A percentile compares a stretch with the other conserved stretches of the same genome.
Conservation (phyloP, 768 basidiomycete genomes). For the Agrocybe praecox region DNA sequence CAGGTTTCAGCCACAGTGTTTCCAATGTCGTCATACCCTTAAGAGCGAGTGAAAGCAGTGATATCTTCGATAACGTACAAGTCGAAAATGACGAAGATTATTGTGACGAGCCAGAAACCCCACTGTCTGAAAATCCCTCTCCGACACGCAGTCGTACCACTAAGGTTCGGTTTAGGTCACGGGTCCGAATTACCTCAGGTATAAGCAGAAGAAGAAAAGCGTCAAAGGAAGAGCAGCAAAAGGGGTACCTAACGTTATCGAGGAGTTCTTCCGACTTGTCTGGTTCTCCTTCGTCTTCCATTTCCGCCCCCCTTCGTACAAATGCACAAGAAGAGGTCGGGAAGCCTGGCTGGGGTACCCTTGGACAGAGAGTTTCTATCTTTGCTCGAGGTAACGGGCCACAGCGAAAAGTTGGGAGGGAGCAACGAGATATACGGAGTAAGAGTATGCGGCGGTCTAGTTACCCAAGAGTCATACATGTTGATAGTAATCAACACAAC, state of each 20-base stretch:
- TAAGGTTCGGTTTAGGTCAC: slow-evolving; percentile 68
- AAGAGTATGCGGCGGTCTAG: slow-evolving; percentile 5
- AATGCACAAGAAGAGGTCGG: slow-evolving; percentile 46
- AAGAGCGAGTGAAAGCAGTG: too few species aligned
- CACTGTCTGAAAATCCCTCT: slow-evolving; percentile 16
- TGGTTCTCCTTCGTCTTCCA: slow-evolving; percentile 75
- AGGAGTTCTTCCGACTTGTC: slow-evolving; percentile 47
- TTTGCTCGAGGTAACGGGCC: slow-evolving; percentile 29
- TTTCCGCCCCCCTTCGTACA: slow-evolving; percentile 77
- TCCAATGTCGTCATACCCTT: too few species aligned
- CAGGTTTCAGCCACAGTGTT: too few species aligned
- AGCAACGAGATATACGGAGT: slow-evolving; percentile 9
- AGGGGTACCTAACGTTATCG: slow-evolving; percentile 18
- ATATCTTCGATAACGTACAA: too few species aligned
- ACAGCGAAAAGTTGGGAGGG: slow-evolving; percentile 17
- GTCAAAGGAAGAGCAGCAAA: slow-evolving; percentile 12
- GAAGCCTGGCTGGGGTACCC: slow-evolving; percentile 59
- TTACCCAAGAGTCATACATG: slow-evolving; percentile 6
- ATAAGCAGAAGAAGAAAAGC: slow-evolving; percentile 48
- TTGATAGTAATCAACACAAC: slow-evolving; percentile 1
- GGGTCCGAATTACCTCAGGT: slow-evolving; percentile 79
- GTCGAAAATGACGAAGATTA: slow-evolving; percentile 9
- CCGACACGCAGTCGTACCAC: slow-evolving; percentile 12
- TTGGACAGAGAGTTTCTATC: slow-evolving; percentile 56
- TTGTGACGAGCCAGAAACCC: slow-evolving; percentile 21